Percentiles rank a stretch among this genome's conserved stretches.
Evolutionary conservation across 257 asterid genomes (phyloP).

Genomic region (Vinca minor): DNA sequence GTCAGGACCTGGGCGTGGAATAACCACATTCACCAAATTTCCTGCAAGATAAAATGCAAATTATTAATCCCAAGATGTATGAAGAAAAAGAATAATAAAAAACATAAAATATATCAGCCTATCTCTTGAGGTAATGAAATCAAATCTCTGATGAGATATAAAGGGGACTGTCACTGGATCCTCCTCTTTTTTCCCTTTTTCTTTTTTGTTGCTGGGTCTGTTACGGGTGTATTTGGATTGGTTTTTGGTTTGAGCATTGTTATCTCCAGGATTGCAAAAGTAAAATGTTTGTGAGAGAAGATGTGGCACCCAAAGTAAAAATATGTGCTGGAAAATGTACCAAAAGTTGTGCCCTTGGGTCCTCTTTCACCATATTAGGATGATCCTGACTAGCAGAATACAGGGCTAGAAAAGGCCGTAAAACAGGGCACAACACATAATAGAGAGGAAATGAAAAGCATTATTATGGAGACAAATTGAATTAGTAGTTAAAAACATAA

Average conservation of each 20-base stretch:
- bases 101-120: background rate
- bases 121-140: background rate
- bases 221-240: too few species aligned
- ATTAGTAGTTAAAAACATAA: background rate
- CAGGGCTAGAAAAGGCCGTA: constrained; percentile 23
- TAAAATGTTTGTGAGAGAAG: too few species aligned
- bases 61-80: background rate
- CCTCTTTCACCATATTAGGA: constrained; percentile 12
- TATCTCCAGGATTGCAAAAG: too few species aligned
- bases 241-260: too few species aligned
- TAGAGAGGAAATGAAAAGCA: background rate
- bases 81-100: background rate
- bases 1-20: constrained; percentile 73
- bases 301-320: too few species aligned
- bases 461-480: background rate
- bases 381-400: constrained; percentile 20
- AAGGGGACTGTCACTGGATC: constrained; percentile 18
- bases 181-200: too few species aligned
- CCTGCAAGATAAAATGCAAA: constrained; percentile 35
- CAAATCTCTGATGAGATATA: background rate
- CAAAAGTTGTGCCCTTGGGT: too few species aligned
- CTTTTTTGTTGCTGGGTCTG: too few species aligned
- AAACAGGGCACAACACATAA: constrained; percentile 22
- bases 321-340: too few species aligned
- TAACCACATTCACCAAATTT: constrained; percentile 57